A percentile compares a stretch with the other conserved stretches of the same genome.
Conservation (phyloP, 257 asterid species). For the Forsythia suspensa region DNA sequence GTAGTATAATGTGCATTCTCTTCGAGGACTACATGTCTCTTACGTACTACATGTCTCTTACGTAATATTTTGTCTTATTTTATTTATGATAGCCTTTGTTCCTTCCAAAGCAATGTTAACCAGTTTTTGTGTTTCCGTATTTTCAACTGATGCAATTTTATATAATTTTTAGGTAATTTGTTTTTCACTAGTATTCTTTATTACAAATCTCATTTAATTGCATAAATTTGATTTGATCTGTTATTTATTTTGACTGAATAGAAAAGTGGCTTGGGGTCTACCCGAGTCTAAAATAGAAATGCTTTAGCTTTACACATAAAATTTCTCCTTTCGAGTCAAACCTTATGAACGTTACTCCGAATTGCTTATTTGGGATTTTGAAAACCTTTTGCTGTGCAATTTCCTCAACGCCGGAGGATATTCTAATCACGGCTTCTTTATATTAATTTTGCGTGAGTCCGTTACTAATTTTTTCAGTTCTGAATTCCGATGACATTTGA, state of each 20-base stretch:
- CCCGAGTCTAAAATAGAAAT: neutral
- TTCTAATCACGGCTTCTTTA: neutral
- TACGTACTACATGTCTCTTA: neutral
- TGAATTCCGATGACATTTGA: too few species aligned
- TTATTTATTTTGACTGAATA: neutral
- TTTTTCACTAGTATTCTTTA: neutral
- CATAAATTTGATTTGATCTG: neutral
- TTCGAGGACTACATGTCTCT: neutral
- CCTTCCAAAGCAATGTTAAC: neutral
- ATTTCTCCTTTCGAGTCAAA: too few species aligned
- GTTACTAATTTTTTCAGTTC: neutral
- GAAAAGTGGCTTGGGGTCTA: neutral
- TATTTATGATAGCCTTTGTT: conserved; percentile 4
- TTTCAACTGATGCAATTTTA: neutral
- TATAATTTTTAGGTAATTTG: neutral
- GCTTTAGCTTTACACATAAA: neutral
- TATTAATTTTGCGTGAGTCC: neutral
- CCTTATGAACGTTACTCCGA: neutral
- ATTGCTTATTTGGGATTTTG: neutral
- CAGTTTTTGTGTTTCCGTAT: neutral
- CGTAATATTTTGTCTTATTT: neutral
- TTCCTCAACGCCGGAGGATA: neutral
- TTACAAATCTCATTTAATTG: neutral
- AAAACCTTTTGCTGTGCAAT: neutral
- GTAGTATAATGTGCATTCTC: neutral